Percentiles rank a stretch among this genome's conserved stretches.
Conservation (phyloP, 345 rosid genomes). For the Theobroma cacao region DNA sequence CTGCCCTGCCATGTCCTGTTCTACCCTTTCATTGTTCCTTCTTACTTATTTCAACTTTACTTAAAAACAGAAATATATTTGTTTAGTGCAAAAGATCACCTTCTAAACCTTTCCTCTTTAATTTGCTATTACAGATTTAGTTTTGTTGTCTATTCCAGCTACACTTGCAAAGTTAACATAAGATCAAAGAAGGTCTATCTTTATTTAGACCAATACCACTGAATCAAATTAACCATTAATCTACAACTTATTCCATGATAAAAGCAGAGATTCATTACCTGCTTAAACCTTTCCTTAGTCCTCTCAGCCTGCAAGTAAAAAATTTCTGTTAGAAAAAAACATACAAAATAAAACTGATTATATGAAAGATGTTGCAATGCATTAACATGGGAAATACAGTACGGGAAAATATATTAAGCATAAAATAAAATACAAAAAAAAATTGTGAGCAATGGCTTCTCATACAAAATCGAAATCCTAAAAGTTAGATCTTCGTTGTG, state of each 20-base stretch:
- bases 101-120: background rate
- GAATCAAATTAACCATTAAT: conserved; percentile 1
- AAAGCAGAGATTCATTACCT: conserved; percentile 36
- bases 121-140: background rate
- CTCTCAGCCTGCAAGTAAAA: conserved; percentile 53
- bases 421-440: background rate
- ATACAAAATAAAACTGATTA: background rate
- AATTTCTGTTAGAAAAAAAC: conserved; percentile 5
- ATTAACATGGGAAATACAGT: background rate
- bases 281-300: conserved; percentile 64
- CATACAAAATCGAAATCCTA: background rate
- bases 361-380: background rate
- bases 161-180: background rate
- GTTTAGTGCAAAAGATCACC: background rate
- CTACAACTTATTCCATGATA: background rate
- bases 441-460: background rate
- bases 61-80: background rate
- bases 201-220: background rate
- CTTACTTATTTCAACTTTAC: background rate
- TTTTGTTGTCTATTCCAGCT: background rate
- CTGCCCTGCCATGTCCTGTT: background rate
- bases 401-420: background rate
- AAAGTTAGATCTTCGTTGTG: background rate
- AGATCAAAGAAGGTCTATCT: background rate
- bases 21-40: background rate